Percentiles rank a stretch among this genome's conserved stretches.
These are phyloP conservation scores for Solanum pimpinellifolium DNA, from an alignment of 257 asterid species.

Conservation along the genomic window DNA sequence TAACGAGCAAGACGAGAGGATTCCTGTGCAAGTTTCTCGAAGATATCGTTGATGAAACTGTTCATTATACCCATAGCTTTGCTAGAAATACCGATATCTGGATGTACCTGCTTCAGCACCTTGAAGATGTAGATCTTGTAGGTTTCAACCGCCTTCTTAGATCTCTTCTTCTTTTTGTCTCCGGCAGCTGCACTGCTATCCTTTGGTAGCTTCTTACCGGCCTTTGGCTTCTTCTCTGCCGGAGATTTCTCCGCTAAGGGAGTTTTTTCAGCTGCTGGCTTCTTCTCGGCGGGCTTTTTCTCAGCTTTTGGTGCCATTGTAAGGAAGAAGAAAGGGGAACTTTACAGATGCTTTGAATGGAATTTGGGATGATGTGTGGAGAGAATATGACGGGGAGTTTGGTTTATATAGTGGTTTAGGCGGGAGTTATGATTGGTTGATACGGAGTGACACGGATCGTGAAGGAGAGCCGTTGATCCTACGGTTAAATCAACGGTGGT, in stretches of 20 bases:
- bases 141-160: slow-evolving; percentile 6
- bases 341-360: not conserved
- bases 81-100: slow-evolving; percentile 4
- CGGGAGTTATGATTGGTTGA: not conserved
- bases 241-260: slow-evolving; percentile 2
- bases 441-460: not conserved
- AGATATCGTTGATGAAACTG: slow-evolving; percentile 10
- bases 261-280: slow-evolving; percentile 8
- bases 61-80: slow-evolving; percentile 13
- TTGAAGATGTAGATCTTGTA: slow-evolving; percentile 18
- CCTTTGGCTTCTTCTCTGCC: slow-evolving; percentile 10
- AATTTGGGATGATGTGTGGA: not conserved
- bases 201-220: slow-evolving; percentile 9
- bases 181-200: not conserved
- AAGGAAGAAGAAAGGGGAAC: not conserved
- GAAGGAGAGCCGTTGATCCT: not conserved
- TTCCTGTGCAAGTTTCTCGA: slow-evolving; percentile 12
- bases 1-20: slow-evolving; percentile 4
- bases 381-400: not conserved
- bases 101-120: slow-evolving; percentile 14
- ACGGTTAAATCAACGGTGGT: not conserved
- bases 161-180: slow-evolving; percentile 10
- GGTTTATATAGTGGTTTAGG: not conserved
- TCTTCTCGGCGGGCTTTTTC: slow-evolving; percentile 14
- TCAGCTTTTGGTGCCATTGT: slow-evolving; percentile 8